These are phyloP conservation scores for Termitomyces sp. DNA, from an alignment of 768 basidiomycete genomes.

Conservation along the genomic window DNA sequence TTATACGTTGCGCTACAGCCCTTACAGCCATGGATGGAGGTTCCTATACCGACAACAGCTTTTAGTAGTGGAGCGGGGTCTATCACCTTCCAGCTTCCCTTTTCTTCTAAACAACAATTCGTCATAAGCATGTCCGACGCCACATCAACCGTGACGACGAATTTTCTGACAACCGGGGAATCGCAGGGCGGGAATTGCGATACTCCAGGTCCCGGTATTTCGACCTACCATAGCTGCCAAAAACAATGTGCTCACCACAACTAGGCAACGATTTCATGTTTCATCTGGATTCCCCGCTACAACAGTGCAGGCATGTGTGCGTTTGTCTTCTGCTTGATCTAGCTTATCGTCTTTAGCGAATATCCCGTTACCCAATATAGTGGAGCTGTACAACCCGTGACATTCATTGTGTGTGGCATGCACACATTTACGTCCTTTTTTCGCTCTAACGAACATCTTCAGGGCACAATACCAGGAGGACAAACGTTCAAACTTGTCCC, in stretches of 20 bases:
- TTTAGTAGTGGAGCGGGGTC: conserved; percentile 50
- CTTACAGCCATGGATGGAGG: conserved; percentile 46
- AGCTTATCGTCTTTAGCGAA: conserved; percentile 24
- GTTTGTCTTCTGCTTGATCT: neutral
- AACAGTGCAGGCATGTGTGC: conserved; percentile 53
- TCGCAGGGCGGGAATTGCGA: conserved; percentile 47
- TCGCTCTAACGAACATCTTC: neutral
- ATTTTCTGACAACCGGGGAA: conserved; percentile 40
- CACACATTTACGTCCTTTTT: neutral
- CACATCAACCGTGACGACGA: conserved; percentile 53
- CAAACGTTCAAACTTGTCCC: conserved; percentile 38
- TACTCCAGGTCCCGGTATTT: conserved; percentile 34
- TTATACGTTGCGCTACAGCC: conserved; percentile 25
- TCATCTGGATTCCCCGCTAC: conserved; percentile 41
- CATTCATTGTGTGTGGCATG: conserved; percentile 37
- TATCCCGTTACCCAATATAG: conserved; percentile 40
- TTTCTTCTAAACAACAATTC: conserved; percentile 33
- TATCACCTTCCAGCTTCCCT: conserved; percentile 40
- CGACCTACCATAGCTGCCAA: neutral
- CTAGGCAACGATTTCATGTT: conserved; percentile 40
- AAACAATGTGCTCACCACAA: neutral
- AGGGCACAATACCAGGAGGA: conserved; percentile 66
- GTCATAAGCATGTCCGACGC: conserved; percentile 68
- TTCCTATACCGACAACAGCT: conserved; percentile 49
- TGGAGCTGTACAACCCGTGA: conserved; percentile 45